A percentile compares a stretch with the other conserved stretches of the same genome.
phyloP scores from a whole-genome alignment of 345 rosid genomes.

The Citrus maxima region DNA sequence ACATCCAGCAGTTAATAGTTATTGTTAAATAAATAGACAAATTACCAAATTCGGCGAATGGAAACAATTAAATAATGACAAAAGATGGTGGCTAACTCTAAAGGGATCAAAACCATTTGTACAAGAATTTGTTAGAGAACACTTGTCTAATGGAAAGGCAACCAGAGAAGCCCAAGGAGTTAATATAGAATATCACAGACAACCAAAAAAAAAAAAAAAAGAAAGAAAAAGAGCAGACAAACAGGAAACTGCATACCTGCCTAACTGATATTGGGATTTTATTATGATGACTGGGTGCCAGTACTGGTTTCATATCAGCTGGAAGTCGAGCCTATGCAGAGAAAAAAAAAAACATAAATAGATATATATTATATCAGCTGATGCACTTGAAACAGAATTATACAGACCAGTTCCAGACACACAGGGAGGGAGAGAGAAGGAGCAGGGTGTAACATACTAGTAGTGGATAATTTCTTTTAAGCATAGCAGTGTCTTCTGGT shows the following conservation, averaged over 20 bases:
- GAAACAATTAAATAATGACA: neutral
- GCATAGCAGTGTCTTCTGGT: conserved; percentile 54
- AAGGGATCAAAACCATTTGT: neutral
- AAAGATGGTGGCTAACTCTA: neutral
- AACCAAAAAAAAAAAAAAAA: neutral
- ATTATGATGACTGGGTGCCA: conserved; percentile 70
- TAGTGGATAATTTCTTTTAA: conserved; percentile 81
- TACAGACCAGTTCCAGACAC: neutral
- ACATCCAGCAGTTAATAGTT: conserved; percentile 18
- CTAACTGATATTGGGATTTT: conserved; percentile 83
- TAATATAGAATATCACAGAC: neutral
- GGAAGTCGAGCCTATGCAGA: conserved; percentile 84
- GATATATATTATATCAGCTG: conserved; percentile 7
- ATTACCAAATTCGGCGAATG: neutral
- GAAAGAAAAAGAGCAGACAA: neutral
- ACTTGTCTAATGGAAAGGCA: neutral
- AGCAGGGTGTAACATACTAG: conserved; percentile 45
- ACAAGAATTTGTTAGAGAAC: neutral
- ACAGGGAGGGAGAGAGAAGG: neutral
- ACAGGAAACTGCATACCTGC: conserved; percentile 55
- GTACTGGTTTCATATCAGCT: conserved; percentile 72
- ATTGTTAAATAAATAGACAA: neutral
- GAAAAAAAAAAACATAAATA: conserved; percentile 20
- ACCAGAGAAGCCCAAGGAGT: neutral
- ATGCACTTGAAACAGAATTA: conserved; percentile 8